Base-by-base conservation (phyloP, 176 grass and related monocot genomes). In the Panicum miliaceum region DNA sequence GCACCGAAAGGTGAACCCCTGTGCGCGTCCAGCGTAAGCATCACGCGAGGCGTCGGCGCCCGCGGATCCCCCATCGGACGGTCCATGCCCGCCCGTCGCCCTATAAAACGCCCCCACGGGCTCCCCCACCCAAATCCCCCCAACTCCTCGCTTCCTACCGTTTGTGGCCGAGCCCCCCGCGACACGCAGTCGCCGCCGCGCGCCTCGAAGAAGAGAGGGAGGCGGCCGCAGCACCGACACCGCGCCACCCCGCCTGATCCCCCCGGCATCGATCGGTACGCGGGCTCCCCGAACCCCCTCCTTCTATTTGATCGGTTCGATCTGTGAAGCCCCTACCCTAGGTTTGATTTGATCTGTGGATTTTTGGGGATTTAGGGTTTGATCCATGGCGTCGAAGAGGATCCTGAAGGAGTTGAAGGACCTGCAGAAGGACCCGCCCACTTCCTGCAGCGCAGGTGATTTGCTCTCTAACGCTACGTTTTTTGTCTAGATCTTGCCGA, bases 401-500 rank as follows among this genome's bases (percentile, higher is more conserved):
- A 96, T 93, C 85, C 87, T 93, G 81, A 93, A 96, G 89, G 94
- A 93, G 91, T 82, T 93, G 73, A 96, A 96, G 94, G 94, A 91
- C 89, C 79, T 93, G 86, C 91, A 91, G 86, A 93, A 89, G 86
- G 91, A 91, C 82, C 94, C 94, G 58, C 91, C 93, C 85, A 92
- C 90, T 54, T 95, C 93, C 26, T 95, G 93, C 88, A 95, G 93
- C 81, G 93, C 93, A 43, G 93, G 93, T 95, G 68, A 66, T 71
- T 92, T 74, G 54, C 38, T 82, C 53, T 90, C 16, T 59, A 5
- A n/a, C 12, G 8, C 65, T 0, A 2, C 25, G 29, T 57, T 41
- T 90, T 56, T 79, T 0, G 29, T 23, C 8, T 18, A 87, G 89
- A 90, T 90, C 89, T 90, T 50, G 84, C 60, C 4, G 67, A 73